Percentiles rank a stretch among this genome's conserved stretches.
Conservation (phyloP, 2,329 filamentous ascomycete genomes). For the Microascus cirrosus region DNA sequence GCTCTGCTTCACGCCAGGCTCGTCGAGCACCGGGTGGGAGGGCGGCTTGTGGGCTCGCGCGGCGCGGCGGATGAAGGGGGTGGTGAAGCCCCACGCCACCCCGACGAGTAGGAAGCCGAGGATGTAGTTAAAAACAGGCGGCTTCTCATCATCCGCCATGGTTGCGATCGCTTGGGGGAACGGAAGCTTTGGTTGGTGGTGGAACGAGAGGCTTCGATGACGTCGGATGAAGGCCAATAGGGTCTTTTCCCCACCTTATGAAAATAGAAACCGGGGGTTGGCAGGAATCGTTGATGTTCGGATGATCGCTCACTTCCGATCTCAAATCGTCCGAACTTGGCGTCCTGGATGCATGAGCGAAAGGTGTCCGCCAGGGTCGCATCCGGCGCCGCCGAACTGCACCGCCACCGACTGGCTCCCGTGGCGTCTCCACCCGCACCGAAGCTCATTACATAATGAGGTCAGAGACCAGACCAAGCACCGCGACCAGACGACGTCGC, state of each 20-base stretch:
- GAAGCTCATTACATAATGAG: background rate
- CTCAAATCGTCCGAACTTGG: background rate
- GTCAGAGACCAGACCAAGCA: background rate
- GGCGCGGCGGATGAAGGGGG: slow-evolving; percentile 80
- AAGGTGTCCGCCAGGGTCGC: background rate
- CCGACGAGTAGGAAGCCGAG: slow-evolving; percentile 85
- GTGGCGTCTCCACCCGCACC: background rate
- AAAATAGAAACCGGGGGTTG: background rate
- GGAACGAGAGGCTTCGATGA: background rate
- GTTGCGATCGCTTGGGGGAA: background rate
- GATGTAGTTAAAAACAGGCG: slow-evolving; percentile 66
- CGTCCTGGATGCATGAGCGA: background rate
- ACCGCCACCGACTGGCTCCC: background rate
- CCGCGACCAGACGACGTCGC: no score
- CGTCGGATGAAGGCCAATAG: background rate
- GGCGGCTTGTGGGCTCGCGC: slow-evolving; percentile 63
- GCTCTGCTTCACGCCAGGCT: slow-evolving; percentile 38
- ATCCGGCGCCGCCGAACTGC: background rate
- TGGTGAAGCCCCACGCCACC: slow-evolving; percentile 86
- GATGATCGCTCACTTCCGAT: background rate
- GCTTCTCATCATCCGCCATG: slow-evolving; percentile 15
- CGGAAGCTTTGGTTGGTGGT: background rate
- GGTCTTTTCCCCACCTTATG: background rate
- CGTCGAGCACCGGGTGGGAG: slow-evolving; percentile 41
- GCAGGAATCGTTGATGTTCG: background rate